phyloP scores from a whole-genome alignment of 345 rosid species.

The Populus alba region DNA sequence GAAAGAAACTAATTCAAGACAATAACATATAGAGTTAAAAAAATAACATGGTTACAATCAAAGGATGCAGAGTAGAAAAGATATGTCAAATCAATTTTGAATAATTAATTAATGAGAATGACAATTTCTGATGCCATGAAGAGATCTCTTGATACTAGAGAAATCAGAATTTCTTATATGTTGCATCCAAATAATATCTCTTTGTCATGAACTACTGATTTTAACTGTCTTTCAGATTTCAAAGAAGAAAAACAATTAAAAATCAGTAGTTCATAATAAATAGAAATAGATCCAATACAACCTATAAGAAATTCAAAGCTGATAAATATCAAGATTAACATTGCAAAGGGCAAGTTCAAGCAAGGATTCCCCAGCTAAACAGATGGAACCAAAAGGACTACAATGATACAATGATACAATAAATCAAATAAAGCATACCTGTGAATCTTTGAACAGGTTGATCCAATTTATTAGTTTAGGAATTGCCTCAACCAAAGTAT shows the following conservation, averaged over 20 bases:
- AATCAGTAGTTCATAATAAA: background rate
- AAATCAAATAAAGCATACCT: conserved; percentile 42
- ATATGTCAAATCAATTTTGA: background rate
- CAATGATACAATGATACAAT: background rate
- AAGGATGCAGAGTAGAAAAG: background rate
- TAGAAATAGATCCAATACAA: background rate
- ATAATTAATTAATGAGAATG: no score
- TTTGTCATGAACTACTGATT: no score
- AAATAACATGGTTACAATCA: background rate
- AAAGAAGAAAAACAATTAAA: no score
- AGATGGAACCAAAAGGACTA: background rate
- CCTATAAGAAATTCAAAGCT: background rate
- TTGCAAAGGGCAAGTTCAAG: background rate
- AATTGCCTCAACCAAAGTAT: conserved; percentile 61
- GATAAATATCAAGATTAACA: background rate
- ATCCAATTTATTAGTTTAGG: conserved; percentile 82
- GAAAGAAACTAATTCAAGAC: background rate
- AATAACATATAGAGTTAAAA: background rate
- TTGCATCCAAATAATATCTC: no score
- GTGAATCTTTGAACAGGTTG: conserved; percentile 48
- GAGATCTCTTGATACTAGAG: no score
- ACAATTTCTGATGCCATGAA: background rate
- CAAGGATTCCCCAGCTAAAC: background rate
- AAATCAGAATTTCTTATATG: no score
- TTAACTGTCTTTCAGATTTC: no score